Base-by-base conservation (phyloP, 306 rosid species). In the Coriaria nepalensis region DNA sequence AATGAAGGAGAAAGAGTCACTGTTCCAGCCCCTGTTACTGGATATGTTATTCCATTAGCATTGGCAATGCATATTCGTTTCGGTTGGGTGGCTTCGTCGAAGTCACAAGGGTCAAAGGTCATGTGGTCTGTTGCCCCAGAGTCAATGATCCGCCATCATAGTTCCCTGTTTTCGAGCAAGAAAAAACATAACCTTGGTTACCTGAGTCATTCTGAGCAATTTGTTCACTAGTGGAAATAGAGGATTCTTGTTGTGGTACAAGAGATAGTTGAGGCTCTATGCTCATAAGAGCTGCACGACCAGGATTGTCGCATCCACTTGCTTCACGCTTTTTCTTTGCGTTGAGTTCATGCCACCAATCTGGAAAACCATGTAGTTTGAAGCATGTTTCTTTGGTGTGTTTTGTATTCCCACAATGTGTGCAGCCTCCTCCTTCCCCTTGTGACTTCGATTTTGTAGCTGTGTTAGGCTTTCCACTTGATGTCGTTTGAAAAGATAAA, bases 341-440 rank as follows among this genome's bases (percentile, higher is more conserved):
- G 12, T 29, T 15, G 6, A 52, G 13, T 45, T 61, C 47, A 12
- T 49, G 50, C 59, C 47, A 61, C 47, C 45, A 50, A 2, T 47
- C 40, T n/a, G 34, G 40, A 6, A 36, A 47, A 0, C 54, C 63
- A 38, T 46, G 40, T 20, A 60, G 33, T 8, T 60, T 49, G 35
- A 60, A 60, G 8, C 43, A 60, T 2, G 49, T 60, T 10, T 60
- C 50, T 29, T 10, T 8, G 35, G 44, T 50, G 12, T 60, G 65
- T 20, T 60, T 60, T 9, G 6, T 13, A 14, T 35, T 60, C 13
- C 65, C 50, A 42, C 32, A 60, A 53, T 60, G 65, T 12, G 57
- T 11, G 65, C 50, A 50, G 2, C 50, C 42, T 33, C 11, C 43
- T 6, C 57, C 32, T 12, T 60, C 35, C 5, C 8, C 14, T 34